Conservation (phyloP, 192 early-diverging fungal genomes). For the Coemansia sp. region DNA sequence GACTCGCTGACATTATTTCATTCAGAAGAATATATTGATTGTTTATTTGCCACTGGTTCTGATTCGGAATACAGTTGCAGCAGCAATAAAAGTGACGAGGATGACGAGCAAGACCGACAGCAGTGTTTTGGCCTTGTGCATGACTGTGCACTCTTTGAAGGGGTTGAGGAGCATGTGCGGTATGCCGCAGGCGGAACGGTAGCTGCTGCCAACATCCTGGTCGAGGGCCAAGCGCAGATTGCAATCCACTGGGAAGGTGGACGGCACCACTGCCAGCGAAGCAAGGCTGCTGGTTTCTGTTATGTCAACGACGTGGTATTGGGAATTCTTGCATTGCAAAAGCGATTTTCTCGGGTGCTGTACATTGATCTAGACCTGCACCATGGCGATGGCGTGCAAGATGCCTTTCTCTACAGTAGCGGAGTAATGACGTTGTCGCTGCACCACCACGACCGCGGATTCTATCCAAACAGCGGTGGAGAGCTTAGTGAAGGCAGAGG, state of each 20-base stretch:
- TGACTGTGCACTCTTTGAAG: constrained; percentile 45
- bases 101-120: constrained; percentile 1
- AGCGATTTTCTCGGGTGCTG: constrained; percentile 77
- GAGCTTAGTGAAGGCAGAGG: constrained; percentile 76
- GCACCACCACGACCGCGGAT: constrained; percentile 92
- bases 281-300: constrained; percentile 93
- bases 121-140: constrained; percentile 39
- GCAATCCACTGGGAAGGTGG: constrained; percentile 98
- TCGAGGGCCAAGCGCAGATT: constrained; percentile 12
- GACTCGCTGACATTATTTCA: constrained; percentile 37
- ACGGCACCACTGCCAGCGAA: constrained; percentile 87
- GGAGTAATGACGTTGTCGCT: constrained; percentile 95
- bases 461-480: constrained; percentile 89
- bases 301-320: constrained; percentile 98
- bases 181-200: constrained; percentile 49
- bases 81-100: background rate
- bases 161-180: constrained; percentile 30
- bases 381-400: constrained; percentile 98
- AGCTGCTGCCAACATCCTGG: constrained; percentile 28
- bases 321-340: constrained; percentile 80
- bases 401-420: constrained; percentile 90
- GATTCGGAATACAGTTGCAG: constrained; percentile 4
- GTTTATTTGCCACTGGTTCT: constrained; percentile 8
- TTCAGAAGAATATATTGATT: constrained; percentile 31
- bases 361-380: constrained; percentile 98